phyloP scores from a whole-genome alignment of 2,329 filamentous ascomycete genomes.

The Lasiodiplodia sp. region DNA sequence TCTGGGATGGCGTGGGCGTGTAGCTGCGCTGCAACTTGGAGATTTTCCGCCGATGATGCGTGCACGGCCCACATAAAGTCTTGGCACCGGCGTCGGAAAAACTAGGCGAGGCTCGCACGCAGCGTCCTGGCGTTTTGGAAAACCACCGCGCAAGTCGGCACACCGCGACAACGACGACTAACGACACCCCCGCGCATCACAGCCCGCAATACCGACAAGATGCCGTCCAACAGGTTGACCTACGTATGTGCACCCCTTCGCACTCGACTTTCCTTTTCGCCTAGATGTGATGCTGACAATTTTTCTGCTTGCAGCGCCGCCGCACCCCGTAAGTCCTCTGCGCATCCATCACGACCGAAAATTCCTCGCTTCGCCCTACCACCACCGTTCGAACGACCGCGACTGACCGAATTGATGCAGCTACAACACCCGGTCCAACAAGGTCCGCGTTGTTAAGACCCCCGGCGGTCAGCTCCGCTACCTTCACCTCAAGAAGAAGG shows the following conservation, averaged over 20 bases:
- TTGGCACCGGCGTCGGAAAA: constrained; percentile 24
- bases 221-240: constrained; percentile 63
- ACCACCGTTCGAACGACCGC: constrained; percentile 3
- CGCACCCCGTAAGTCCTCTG: constrained; percentile 56
- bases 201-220: constrained; percentile 48
- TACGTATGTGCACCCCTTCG: constrained; percentile 55
- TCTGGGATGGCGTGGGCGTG: constrained; percentile 28
- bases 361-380: not conserved
- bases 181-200: constrained; percentile 29
- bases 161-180: constrained; percentile 28
- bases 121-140: not conserved
- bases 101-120: constrained; percentile 23
- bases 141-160: constrained; percentile 14
- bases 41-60: constrained; percentile 16
- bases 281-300: constrained; percentile 16
- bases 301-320: constrained; percentile 55
- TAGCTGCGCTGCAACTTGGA: constrained; percentile 25
- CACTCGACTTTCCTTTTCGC: not conserved
- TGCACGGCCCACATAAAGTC: not conserved
- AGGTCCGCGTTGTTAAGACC: constrained; percentile 89
- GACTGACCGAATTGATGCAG: constrained; percentile 54
- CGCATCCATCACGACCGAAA: constrained; percentile 17
- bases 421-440: constrained; percentile 99
- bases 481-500: constrained; percentile 99
- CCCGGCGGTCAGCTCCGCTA: constrained; percentile 94